A percentile compares a stretch with the other conserved stretches of the same genome.
phyloP scores from a whole-genome alignment of 768 basidiomycete species.

The Phaeolepiota aurea region DNA sequence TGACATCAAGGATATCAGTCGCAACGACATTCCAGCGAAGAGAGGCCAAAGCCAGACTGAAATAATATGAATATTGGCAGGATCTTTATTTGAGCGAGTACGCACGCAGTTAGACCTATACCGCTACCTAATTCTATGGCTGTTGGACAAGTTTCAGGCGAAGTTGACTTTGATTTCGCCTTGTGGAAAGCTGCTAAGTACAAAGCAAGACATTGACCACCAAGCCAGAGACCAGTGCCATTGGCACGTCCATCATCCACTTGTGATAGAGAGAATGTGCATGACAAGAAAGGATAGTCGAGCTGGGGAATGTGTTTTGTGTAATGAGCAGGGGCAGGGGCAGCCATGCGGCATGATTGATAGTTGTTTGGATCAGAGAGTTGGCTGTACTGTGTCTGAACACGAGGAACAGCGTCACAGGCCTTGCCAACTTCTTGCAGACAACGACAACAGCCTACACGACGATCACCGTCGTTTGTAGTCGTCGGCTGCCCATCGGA shows the following conservation, averaged over 20 bases:
- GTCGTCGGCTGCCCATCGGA: constrained; percentile 1
- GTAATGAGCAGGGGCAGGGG: constrained; percentile 41
- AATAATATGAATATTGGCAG: constrained; percentile 6
- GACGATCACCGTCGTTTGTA: constrained; percentile 1
- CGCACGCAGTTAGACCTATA: constrained; percentile 71
- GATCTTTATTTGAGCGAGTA: constrained; percentile 9
- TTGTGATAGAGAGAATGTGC: constrained; percentile 44
- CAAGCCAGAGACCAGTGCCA: constrained; percentile 82
- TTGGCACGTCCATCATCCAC: constrained; percentile 56
- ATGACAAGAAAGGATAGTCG: constrained; percentile 25
- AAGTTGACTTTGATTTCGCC: constrained; percentile 10
- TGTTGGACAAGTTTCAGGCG: constrained; percentile 21
- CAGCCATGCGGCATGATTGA: constrained; percentile 20
- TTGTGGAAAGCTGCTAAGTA: constrained; percentile 41
- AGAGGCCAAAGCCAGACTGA: constrained; percentile 55
- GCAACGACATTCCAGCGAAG: constrained; percentile 71
- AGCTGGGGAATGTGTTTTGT: constrained; percentile 57
- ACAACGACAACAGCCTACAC: not conserved
- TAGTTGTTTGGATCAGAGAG: constrained; percentile 19
- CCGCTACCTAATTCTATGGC: constrained; percentile 80
- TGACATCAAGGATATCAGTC: constrained; percentile 63
- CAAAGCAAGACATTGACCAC: constrained; percentile 63
- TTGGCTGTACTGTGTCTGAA: constrained; percentile 5
- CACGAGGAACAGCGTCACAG: not conserved
- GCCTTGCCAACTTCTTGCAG: not conserved